These are phyloP conservation scores for Laetiporus sulphureus DNA, from an alignment of 1,284 basidiomycete species.

Conservation along the genomic window DNA sequence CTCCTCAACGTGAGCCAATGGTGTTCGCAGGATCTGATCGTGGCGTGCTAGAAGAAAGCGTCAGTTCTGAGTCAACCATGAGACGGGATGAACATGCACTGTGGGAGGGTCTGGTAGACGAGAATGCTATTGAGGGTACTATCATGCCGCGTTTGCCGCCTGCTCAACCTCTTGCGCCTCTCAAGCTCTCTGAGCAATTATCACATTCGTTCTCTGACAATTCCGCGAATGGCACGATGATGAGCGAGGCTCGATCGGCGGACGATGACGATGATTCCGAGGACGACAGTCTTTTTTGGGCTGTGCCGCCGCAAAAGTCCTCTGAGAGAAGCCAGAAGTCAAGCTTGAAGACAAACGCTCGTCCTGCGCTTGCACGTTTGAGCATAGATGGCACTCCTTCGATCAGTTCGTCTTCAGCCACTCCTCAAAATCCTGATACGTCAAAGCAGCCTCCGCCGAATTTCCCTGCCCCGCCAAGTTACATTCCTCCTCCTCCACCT, in stretches of 20 bases:
- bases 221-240: constrained; percentile 1
- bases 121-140: constrained; percentile 16
- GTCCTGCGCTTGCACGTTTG: constrained; percentile 22
- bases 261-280: constrained; percentile 37
- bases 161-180: background rate
- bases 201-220: background rate
- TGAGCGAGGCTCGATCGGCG: constrained; percentile 4
- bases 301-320: constrained; percentile 12
- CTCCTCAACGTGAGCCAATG: background rate
- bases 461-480: constrained; percentile 18
- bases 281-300: constrained; percentile 32
- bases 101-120: constrained; percentile 17
- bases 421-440: constrained; percentile 11
- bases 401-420: too few species aligned
- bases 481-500: constrained; percentile 15
- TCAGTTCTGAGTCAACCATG: constrained; percentile 7
- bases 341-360: constrained; percentile 9
- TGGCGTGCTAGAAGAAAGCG: constrained; percentile 10
- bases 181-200: background rate
- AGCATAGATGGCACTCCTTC: constrained; percentile 22
- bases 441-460: constrained; percentile 14
- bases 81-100: constrained; percentile 12
- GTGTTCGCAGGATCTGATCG: background rate
- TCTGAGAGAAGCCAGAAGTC: constrained; percentile 16
- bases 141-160: constrained; percentile 11